Evolutionary conservation across 129 eudicot genomes (phyloP).

Genomic region (carrot (Daucus carota)): DNA sequence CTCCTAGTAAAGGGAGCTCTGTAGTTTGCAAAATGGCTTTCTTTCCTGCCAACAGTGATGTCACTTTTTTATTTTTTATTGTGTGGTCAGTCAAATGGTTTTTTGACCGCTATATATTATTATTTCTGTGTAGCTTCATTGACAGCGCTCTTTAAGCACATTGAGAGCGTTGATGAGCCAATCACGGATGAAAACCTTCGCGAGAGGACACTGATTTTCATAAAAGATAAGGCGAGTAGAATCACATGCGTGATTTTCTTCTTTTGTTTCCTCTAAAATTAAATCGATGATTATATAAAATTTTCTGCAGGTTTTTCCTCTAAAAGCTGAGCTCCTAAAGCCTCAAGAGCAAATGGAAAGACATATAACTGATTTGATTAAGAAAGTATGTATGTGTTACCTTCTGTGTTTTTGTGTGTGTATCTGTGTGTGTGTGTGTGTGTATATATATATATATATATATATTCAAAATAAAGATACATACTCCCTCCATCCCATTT

Average conservation of each 20-base stretch:
- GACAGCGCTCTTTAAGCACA: conserved; percentile 82
- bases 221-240: conserved; percentile 69
- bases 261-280: not conserved
- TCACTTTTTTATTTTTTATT: not conserved
- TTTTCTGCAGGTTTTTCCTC: conserved; percentile 70
- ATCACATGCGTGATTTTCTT: not conserved
- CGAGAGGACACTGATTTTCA: conserved; percentile 77
- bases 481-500: not conserved
- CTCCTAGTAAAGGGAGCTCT: not conserved
- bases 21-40: not conserved
- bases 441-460: no score
- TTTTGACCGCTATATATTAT: not conserved
- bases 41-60: not conserved
- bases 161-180: conserved; percentile 83
- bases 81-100: not conserved
- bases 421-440: no score
- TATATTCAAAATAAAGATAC: not conserved
- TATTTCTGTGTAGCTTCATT: conserved; percentile 57
- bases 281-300: not conserved
- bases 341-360: conserved; percentile 93
- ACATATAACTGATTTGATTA: conserved; percentile 86
- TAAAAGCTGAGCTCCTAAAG: conserved; percentile 81
- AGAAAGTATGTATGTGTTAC: conserved; percentile 37
- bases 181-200: conserved; percentile 81
- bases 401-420: not conserved